phyloP scores from a whole-genome alignment of 352 stramenopile genomes.

The Albugo candida region DNA sequence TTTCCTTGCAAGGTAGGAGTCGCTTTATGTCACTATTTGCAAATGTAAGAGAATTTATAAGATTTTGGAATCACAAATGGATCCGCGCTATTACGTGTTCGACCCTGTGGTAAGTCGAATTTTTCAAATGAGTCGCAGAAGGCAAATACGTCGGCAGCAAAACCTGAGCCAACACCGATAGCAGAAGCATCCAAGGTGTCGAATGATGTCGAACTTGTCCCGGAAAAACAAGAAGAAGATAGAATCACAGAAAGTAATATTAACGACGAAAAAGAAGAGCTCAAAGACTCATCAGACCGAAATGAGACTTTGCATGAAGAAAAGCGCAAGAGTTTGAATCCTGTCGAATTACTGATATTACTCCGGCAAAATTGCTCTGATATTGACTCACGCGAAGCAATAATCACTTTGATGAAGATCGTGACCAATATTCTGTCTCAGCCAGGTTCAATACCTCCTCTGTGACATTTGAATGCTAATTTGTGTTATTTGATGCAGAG shows the following conservation, averaged over 20 bases:
- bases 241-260: background rate
- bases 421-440: slow-evolving; percentile 67
- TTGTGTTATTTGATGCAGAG: slow-evolving; percentile 16
- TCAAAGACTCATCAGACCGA: too few species aligned
- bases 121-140: too few species aligned
- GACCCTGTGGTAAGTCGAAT: slow-evolving; percentile 3
- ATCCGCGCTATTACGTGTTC: slow-evolving; percentile 72
- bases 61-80: slow-evolving; percentile 61
- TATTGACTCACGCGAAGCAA: slow-evolving; percentile 26
- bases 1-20: slow-evolving; percentile 38
- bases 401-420: slow-evolving; percentile 72
- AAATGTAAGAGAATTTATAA: slow-evolving; percentile 5
- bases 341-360: slow-evolving; percentile 30
- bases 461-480: background rate
- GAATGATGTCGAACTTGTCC: background rate
- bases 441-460: slow-evolving; percentile 20
- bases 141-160: slow-evolving; percentile 4
- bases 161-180: background rate
- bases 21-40: background rate
- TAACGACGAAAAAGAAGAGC: too few species aligned
- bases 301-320: too few species aligned
- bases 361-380: slow-evolving; percentile 65
- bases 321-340: too few species aligned
- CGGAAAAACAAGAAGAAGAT: background rate
- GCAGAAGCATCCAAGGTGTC: background rate